Evolutionary conservation across 2,329 filamentous ascomycete species (phyloP).

Genomic region (Polychaeton citri): DNA sequence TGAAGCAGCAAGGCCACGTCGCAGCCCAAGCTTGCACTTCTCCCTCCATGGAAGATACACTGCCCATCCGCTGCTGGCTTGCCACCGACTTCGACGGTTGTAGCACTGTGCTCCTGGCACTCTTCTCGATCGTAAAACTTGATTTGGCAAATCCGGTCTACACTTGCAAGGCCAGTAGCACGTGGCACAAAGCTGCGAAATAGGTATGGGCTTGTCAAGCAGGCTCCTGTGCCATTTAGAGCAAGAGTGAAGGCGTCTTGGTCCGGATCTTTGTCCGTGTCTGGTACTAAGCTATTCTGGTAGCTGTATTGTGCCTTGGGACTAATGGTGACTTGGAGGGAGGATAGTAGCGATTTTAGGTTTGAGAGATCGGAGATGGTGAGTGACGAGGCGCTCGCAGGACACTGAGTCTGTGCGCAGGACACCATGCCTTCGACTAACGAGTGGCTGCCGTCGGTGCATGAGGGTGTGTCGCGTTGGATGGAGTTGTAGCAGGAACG

Average conservation of each 20-base stretch:
- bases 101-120: background rate
- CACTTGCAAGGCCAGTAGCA: background rate
- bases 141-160: background rate
- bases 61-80: background rate
- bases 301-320: background rate
- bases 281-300: background rate
- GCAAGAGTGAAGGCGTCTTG: background rate
- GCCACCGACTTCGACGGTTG: background rate
- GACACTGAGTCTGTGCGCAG: background rate
- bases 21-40: background rate
- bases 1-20: background rate
- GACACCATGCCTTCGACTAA: background rate
- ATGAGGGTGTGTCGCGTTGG: background rate
- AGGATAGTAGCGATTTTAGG: background rate
- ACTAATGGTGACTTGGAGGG: background rate
- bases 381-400: background rate
- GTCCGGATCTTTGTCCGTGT: background rate
- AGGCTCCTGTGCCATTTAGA: background rate
- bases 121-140: background rate
- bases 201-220: background rate
- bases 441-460: background rate
- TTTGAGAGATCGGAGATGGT: background rate
- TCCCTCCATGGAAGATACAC: background rate
- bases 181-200: background rate
- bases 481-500: background rate